These are phyloP conservation scores for Blastocystis sp. DNA, from an alignment of 352 stramenopile genomes.

Conservation along the genomic window DNA sequence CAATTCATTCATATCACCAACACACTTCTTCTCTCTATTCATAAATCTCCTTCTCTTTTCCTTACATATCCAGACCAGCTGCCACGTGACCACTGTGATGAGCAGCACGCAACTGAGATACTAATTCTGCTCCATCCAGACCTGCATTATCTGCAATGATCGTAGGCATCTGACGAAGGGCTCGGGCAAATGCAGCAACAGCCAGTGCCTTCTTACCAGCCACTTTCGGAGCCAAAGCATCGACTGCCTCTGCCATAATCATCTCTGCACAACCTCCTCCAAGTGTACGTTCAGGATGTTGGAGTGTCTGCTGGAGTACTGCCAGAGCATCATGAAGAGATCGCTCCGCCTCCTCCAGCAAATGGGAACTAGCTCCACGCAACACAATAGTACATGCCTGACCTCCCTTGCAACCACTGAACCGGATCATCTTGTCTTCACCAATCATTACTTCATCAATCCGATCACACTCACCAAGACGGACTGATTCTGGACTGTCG, in stretches of 20 bases:
- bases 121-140: slow-evolving; percentile 92
- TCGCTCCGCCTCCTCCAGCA: slow-evolving; percentile 96
- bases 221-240: slow-evolving; percentile 76
- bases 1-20: slow-evolving; percentile 91
- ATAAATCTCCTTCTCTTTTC: background rate
- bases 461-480: slow-evolving; percentile 87
- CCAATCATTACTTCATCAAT: slow-evolving; percentile 98
- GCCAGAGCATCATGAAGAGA: slow-evolving; percentile 95
- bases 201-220: slow-evolving; percentile 92
- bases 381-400: slow-evolving; percentile 71
- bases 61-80: slow-evolving; percentile 88
- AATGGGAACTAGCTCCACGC: slow-evolving; percentile 83
- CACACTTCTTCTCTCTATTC: slow-evolving; percentile 72
- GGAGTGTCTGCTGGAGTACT: slow-evolving; percentile 90
- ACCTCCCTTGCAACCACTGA: slow-evolving; percentile 85
- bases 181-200: slow-evolving; percentile 91
- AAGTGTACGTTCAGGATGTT: slow-evolving; percentile 87
- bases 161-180: slow-evolving; percentile 87
- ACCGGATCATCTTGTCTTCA: slow-evolving; percentile 88
- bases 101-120: slow-evolving; percentile 85
- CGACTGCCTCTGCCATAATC: slow-evolving; percentile 85
- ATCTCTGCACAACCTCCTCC: slow-evolving; percentile 92
- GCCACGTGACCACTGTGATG: slow-evolving; percentile 82
- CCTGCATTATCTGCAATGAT: slow-evolving; percentile 98
- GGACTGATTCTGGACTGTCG: slow-evolving; percentile 89